Evolutionary conservation across 768 basidiomycete species (phyloP), one percentile per base, ranked within the genome.

Genomic region (Daedaleopsis nitida): DNA sequence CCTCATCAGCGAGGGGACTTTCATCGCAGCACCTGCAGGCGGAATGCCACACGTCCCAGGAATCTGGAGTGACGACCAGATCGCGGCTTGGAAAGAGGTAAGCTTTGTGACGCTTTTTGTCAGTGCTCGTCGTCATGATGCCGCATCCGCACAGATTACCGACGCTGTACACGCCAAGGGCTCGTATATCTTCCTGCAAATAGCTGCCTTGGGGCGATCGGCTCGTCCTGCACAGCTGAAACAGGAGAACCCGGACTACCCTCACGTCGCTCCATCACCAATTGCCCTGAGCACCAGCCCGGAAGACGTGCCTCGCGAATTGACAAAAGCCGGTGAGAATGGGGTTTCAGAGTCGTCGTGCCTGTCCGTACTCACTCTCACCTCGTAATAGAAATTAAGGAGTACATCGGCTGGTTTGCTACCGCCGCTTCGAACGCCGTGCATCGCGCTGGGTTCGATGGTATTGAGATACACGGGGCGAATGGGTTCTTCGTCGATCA

Each of bases 61-160:
- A 1, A 83, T 90, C 57, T 90, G 81, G 77, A 83, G 69, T 16
- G 69, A 79, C 1, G 83, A 80, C 19, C 89, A 92, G 65, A 79
- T 79, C 21, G 56, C 64, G 7, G 77, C 63, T 0, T 86, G 85
- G 85, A 83, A 81, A 64, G 64, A 70, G 58, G 81, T 82, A 8
- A 32, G 27, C 27, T 32, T 32, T 12, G 2, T 27, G 5, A 27
- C 10, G 53, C 21, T 10, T 38, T n/a, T 34, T 0, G 10, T 12
- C 23, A n/a, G 4, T 21, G 21, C 12, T 24, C 10, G 23, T 5
- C 1, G 13, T 10, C 11, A 7, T 9, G 19, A n/a, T 3, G 7
- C 0, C 5, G 19, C 13, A 21, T 13, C 14, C 45, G 17, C 4
- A 24, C 51, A 85, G 83, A 70, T 92, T n/a, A 82, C 81, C 13